phyloP scores from a whole-genome alignment of 2,329 filamentous ascomycete species.

The Colletotrichum sp. region DNA sequence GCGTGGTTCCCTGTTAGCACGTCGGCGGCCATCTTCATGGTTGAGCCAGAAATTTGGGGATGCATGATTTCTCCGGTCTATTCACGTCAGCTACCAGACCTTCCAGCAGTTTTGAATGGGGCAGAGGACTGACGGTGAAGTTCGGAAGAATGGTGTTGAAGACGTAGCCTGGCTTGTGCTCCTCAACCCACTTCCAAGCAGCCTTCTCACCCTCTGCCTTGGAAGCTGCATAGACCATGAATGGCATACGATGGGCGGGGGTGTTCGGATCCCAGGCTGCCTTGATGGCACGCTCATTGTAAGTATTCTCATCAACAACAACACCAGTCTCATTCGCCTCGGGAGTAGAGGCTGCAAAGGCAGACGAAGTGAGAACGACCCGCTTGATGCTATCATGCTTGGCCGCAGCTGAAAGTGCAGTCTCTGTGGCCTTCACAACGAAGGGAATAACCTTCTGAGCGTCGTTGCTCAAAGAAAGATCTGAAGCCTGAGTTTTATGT shows the following conservation, averaged over 20 bases:
- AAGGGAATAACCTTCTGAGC: conserved; percentile 41
- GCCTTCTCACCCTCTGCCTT: conserved; percentile 41
- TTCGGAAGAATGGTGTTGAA: conserved; percentile 34
- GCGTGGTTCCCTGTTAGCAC: not conserved
- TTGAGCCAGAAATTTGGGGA: conserved; percentile 11
- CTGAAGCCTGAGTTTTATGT: conserved; percentile 34
- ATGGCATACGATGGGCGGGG: conserved; percentile 28
- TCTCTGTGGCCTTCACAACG: conserved; percentile 30
- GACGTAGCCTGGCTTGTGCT: conserved; percentile 34
- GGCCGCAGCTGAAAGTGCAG: conserved; percentile 37
- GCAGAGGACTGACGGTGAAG: conserved; percentile 22
- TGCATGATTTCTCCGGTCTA: conserved; percentile 16
- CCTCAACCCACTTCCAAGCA: conserved; percentile 40
- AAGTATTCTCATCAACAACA: conserved; percentile 30
- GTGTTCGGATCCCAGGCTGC: conserved; percentile 42
- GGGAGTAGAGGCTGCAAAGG: conserved; percentile 25
- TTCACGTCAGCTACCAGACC: not conserved
- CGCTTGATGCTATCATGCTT: conserved; percentile 38
- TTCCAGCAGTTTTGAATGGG: not conserved
- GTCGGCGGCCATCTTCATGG: conserved; percentile 5
- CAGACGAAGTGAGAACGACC: conserved; percentile 45
- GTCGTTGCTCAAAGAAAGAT: conserved; percentile 36
- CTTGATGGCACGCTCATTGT: conserved; percentile 37
- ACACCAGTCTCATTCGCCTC: conserved; percentile 15
- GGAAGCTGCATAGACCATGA: conserved; percentile 38